These are phyloP conservation scores for Peronospora belbahrii DNA, from an alignment of 352 stramenopile species.

Conservation along the genomic window DNA sequence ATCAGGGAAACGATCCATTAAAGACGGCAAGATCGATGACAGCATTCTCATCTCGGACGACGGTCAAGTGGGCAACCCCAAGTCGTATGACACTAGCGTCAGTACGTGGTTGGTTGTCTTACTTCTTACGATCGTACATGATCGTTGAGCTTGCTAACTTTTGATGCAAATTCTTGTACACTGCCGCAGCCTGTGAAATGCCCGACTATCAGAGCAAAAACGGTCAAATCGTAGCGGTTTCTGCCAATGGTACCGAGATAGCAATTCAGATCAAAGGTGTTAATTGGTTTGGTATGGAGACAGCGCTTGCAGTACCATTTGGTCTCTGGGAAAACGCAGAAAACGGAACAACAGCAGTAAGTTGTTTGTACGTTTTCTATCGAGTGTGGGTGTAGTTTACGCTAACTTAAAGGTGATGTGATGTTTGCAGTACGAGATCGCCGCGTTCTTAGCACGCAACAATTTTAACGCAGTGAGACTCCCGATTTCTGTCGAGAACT, in stretches of 20 bases:
- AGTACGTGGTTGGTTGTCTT: constrained; percentile 15
- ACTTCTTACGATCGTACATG: neutral
- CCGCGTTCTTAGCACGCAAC: constrained; percentile 64
- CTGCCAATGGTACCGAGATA: constrained; percentile 61
- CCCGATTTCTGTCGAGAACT: constrained; percentile 57
- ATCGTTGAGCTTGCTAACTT: neutral
- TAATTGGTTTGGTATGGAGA: constrained; percentile 82
- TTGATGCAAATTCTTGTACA: neutral
- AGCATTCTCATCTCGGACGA: constrained; percentile 40
- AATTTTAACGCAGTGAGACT: constrained; percentile 80
- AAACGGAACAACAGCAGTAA: constrained; percentile 61
- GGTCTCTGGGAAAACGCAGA: constrained; percentile 69
- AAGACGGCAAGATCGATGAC: constrained; percentile 33
- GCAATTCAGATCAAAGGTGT: constrained; percentile 64
- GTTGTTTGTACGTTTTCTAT: neutral
- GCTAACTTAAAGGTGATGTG: neutral
- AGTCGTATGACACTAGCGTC: constrained; percentile 39
- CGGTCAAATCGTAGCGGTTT: constrained; percentile 44
- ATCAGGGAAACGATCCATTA: constrained; percentile 33
- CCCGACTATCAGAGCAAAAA: constrained; percentile 77
- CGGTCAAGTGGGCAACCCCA: constrained; percentile 54
- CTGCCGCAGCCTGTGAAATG: constrained; percentile 37
- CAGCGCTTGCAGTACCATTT: constrained; percentile 50
- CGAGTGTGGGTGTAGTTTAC: neutral
- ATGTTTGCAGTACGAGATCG: constrained; percentile 70